Evolutionary conservation across 2,329 filamentous ascomycete genomes (phyloP), one percentile per base, ranked within the genome.

Genomic region (Neopestalotiopsis rosae): DNA sequence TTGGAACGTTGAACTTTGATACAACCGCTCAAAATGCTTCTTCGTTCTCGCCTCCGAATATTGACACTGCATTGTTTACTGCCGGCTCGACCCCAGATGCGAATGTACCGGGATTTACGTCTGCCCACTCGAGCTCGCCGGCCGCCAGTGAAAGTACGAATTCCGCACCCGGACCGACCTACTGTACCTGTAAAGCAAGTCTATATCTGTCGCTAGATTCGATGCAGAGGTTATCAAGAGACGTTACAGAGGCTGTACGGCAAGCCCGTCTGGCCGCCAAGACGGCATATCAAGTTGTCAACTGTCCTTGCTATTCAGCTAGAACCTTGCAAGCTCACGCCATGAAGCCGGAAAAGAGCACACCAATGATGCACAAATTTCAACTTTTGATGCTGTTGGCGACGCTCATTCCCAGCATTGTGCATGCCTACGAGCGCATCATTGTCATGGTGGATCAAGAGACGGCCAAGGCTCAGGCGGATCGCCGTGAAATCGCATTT

Each of bases 371-470:
- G 65, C 84, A 87, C 65, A 73, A 81, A 34, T 87, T 88, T 70
- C 89, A 90, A 75, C 90, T 84, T 74, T 81, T 86, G 64, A 90
- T 90, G 87, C 81, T 89, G 66, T 79, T 91, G 4, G 87, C 84
- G 6, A 85, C 88, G 2, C 82, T 91, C 40, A 79, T 91, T 3
- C 88, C 88, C 1, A 86, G 87, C 10, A 83, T 88, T 59, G 87
- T 85, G 66, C 86, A 89, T 74, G 86, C 87, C 7, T 91, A 91
- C 79, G 82, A 82, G 67, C 79, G 78, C 34, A 86, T 91, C 62
- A 79, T 91, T 13, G 77, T 79, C 63, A 83, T 88, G 79, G 81
- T 90, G 7, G 88, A 91, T 70, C 75, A 75, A n/a, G 86, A 89
- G 72, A 79, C 84, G 0, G 78, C 80, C 1, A 75, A 73, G 0